phyloP scores from a whole-genome alignment of 2,329 filamentous ascomycete species.

The Diplocarpon rosae region DNA sequence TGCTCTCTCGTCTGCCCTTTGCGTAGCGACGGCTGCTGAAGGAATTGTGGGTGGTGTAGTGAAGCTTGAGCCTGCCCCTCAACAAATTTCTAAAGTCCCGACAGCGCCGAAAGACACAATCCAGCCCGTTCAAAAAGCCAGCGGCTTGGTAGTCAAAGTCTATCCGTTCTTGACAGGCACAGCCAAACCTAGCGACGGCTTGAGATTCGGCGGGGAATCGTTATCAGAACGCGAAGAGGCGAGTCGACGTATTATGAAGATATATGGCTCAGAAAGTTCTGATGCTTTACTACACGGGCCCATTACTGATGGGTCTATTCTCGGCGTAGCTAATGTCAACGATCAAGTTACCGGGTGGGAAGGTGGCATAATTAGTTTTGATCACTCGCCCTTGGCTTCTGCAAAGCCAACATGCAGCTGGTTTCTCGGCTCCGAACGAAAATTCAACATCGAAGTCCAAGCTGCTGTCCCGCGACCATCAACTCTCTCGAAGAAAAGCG shows the following conservation, averaged over 20 bases:
- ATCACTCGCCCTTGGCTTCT: slow-evolving; percentile 41
- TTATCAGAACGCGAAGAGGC: slow-evolving; percentile 73
- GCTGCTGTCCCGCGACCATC: slow-evolving; percentile 56
- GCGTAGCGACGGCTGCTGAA: slow-evolving; percentile 57
- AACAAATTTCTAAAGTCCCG: slow-evolving; percentile 18
- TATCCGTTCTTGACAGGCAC: slow-evolving; percentile 60
- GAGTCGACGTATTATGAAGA: slow-evolving; percentile 56
- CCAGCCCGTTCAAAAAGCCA: slow-evolving; percentile 46
- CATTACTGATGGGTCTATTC: slow-evolving; percentile 76
- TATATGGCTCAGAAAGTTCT: slow-evolving; percentile 48
- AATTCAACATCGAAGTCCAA: slow-evolving; percentile 65
- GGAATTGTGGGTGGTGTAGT: slow-evolving; percentile 77
- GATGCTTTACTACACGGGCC: slow-evolving; percentile 69
- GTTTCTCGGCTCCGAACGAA: slow-evolving; percentile 68
- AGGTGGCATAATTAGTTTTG: slow-evolving; percentile 74
- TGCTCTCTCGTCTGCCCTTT: slow-evolving; percentile 69
- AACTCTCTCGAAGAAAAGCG: slow-evolving; percentile 36
- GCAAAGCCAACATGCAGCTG: slow-evolving; percentile 47
- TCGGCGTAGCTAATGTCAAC: slow-evolving; percentile 48
- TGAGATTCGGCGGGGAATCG: slow-evolving; percentile 82
- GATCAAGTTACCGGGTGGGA: slow-evolving; percentile 54
- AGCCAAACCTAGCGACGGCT: slow-evolving; percentile 47
- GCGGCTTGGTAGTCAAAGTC: slow-evolving; percentile 53
- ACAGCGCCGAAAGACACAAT: slow-evolving; percentile 31
- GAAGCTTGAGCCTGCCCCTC: slow-evolving; percentile 72